Conservation (phyloP, 1,139 yeast species). For the Candida tunisiensis region DNA sequence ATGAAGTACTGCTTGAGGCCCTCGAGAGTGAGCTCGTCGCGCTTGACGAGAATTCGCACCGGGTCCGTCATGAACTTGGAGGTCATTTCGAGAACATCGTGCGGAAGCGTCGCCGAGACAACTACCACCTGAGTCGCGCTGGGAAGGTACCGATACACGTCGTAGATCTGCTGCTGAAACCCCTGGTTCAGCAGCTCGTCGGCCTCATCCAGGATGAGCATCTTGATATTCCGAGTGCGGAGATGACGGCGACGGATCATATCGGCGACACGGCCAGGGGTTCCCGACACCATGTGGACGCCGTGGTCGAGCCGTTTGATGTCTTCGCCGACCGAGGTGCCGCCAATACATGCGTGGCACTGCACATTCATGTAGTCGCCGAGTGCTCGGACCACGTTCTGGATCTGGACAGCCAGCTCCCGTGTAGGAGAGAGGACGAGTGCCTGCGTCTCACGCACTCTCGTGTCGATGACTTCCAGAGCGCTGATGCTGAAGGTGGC, state of each 20-base stretch:
- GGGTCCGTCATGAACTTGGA: slow-evolving; percentile 83
- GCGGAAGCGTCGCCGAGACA: slow-evolving; percentile 82
- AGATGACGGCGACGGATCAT: slow-evolving; percentile 65
- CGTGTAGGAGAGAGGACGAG: slow-evolving; percentile 88
- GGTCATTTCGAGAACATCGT: slow-evolving; percentile 75
- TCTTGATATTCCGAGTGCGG: slow-evolving; percentile 53
- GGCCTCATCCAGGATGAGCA: slow-evolving; percentile 85
- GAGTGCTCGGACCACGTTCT: slow-evolving; percentile 63
- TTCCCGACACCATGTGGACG: slow-evolving; percentile 88
- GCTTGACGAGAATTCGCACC: slow-evolving; percentile 73
- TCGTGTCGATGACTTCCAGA: slow-evolving; percentile 63
- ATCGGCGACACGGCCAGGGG: slow-evolving; percentile 90
- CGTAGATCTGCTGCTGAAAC: slow-evolving; percentile 84
- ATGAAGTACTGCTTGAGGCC: slow-evolving; percentile 82
- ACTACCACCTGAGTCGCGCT: slow-evolving; percentile 80
- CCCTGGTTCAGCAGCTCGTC: slow-evolving; percentile 87
- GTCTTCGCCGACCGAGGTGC: slow-evolving; percentile 73
- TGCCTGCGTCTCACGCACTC: slow-evolving; percentile 39
- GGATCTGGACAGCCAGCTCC: slow-evolving; percentile 83
- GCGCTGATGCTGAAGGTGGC: slow-evolving; percentile 92
- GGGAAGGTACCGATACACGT: slow-evolving; percentile 68
- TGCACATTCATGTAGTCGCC: slow-evolving; percentile 74
- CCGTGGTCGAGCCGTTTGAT: slow-evolving; percentile 55
- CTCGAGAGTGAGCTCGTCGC: slow-evolving; percentile 77
- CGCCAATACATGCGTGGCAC: slow-evolving; percentile 89